Evolutionary conservation across 306 rosid species (phyloP).

Genomic region (Cicer cuneatum): DNA sequence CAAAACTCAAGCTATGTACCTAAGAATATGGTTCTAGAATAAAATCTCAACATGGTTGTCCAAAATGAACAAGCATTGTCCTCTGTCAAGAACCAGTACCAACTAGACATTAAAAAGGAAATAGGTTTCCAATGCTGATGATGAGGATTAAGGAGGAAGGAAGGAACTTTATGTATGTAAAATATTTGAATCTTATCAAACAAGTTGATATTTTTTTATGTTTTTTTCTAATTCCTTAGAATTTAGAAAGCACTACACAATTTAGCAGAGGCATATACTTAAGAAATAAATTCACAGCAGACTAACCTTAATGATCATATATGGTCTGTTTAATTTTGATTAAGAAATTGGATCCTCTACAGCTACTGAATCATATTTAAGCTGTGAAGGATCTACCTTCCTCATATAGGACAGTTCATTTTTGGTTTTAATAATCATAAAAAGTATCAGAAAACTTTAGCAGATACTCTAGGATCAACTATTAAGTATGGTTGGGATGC

Average conservation of each 20-base stretch:
- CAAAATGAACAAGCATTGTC: not conserved
- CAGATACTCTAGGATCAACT: constrained; percentile 24
- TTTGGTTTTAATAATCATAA: not conserved
- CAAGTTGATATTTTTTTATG: not conserved
- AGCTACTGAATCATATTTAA: no score
- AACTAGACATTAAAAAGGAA: constrained; percentile 10
- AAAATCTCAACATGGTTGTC: constrained; percentile 2
- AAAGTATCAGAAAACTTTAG: constrained; percentile 5
- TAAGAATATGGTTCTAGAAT: constrained; percentile 22
- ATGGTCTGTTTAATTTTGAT: constrained; percentile 12
- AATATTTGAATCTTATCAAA: constrained; percentile 29
- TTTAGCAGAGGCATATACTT: no score
- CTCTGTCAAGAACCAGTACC: not conserved
- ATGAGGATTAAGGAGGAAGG: not conserved
- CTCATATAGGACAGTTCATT: no score
- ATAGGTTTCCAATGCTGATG: constrained; percentile 22
- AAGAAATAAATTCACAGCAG: not conserved
- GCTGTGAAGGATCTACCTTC: no score
- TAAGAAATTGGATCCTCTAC: no score
- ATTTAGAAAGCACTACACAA: not conserved
- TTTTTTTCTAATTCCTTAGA: not conserved
- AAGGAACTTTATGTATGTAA: not conserved
- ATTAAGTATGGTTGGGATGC: no score
- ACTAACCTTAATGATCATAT: not conserved
- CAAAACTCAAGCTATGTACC: constrained; percentile 24